Evolutionary conservation across 2,329 filamentous ascomycete species (phyloP).

Genomic region (Colletotrichum destructivum): DNA sequence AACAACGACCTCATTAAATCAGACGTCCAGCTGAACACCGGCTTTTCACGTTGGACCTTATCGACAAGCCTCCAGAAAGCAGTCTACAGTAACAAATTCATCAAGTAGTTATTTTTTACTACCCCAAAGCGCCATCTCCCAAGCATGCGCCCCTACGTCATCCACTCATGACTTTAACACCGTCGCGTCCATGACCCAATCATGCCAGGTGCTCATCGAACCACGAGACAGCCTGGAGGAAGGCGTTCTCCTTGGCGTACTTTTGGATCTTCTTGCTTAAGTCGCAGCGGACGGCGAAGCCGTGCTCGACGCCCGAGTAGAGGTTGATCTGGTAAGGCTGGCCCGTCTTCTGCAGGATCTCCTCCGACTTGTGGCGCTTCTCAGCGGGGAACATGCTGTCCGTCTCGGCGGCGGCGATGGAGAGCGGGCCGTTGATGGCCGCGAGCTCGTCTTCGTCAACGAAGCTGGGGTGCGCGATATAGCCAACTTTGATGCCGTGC

Average conservation of each 20-base stretch:
- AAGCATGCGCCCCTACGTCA: not conserved
- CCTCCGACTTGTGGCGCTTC: constrained; percentile 76
- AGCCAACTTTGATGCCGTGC: constrained; percentile 78
- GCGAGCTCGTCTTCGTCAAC: constrained; percentile 77
- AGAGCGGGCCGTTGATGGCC: constrained; percentile 76
- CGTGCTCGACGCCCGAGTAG: constrained; percentile 80
- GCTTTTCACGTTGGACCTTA: no score
- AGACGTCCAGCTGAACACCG: no score
- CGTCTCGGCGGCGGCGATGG: constrained; percentile 76
- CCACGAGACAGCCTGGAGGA: constrained; percentile 83
- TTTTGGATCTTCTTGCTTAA: constrained; percentile 68
- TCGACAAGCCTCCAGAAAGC: no score
- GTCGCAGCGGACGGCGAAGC: constrained; percentile 82
- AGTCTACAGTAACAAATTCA: not conserved
- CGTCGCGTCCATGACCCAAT: constrained; percentile 32
- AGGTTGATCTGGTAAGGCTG: constrained; percentile 83
- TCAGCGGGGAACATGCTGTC: constrained; percentile 77
- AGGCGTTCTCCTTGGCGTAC: constrained; percentile 87
- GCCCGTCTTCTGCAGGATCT: constrained; percentile 70
- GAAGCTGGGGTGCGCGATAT: constrained; percentile 83
- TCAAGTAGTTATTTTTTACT: not conserved
- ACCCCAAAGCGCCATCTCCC: not conserved
- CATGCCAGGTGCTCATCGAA: constrained; percentile 74
- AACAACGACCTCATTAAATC: no score
- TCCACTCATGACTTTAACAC: constrained; percentile 21